Percentiles rank a stretch among this genome's conserved stretches.
These are phyloP conservation scores for Pseudomonodictys pantanalensis DNA, from an alignment of 495 filamentous ascomycete species.

Conservation along the genomic window DNA sequence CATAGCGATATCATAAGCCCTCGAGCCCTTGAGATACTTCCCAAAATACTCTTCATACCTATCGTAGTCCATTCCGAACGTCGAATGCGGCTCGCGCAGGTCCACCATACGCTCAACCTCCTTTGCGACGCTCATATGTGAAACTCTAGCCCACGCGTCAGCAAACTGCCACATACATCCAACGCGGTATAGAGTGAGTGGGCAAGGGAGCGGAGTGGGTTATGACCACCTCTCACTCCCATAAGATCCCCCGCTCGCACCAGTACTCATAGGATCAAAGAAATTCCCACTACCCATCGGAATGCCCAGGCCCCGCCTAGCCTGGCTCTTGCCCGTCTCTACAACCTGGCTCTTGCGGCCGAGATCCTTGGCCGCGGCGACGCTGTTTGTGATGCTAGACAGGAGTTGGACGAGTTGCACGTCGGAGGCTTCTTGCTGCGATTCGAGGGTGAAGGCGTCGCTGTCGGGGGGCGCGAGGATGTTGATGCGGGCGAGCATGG, in stretches of 20 bases:
- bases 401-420: constrained; percentile 32
- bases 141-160: too few relatives aligned
- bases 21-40: too few relatives aligned
- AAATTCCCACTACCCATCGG: constrained; percentile 1
- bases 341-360: constrained; percentile 30
- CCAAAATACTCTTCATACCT: too few relatives aligned
- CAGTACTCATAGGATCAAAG: background rate
- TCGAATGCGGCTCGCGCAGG: too few relatives aligned
- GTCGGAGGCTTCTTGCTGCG: constrained; percentile 30
- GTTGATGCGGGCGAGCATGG: constrained; percentile 54
- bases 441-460: constrained; percentile 31
- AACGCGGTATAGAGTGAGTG: too few relatives aligned
- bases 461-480: constrained; percentile 47
- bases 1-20: too few relatives aligned
- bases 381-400: constrained; percentile 27
- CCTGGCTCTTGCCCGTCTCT: constrained; percentile 16
- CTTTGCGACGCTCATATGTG: too few relatives aligned
- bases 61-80: too few relatives aligned
- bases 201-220: too few relatives aligned
- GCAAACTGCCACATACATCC: too few relatives aligned
- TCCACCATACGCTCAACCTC: too few relatives aligned
- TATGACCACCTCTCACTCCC: constrained; percentile 7
- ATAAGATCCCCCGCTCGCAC: background rate
- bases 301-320: constrained; percentile 6
- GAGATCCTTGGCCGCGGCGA: constrained; percentile 28